Evolutionary conservation across 345 rosid genomes (phyloP), one percentile per base, ranked within the genome.

Genomic region (Citrus hindsii): DNA sequence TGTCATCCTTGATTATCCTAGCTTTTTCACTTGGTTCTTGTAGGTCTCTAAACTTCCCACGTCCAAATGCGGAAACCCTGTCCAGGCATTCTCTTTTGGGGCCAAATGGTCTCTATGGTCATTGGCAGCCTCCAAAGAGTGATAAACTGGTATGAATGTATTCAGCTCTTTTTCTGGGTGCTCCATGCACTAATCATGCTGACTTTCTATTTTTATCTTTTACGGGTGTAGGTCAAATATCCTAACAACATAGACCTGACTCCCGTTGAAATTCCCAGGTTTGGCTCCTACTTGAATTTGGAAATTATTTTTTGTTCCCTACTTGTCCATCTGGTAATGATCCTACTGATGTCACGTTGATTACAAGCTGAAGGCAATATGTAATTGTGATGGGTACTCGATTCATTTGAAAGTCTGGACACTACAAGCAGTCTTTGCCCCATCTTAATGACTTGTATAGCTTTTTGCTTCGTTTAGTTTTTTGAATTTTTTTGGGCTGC

Each of bases 21-120:
- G 27, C 78, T 76, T 76, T 9, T 48, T 80, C 64, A 55, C 42
- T 74, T 78, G 67, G 48, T 77, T 72, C 70, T 74, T 85, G 78
- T 85, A 94, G 99, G 84, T 89, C 94, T 72, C 82, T 96, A 79
- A 91, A 82, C 75, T 82, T 81, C 5, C 82, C 82, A 46, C 87
- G 80, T 55, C 98, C 98, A 40, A 94, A 81, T 73, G 93, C 92
- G 56, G 98, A 96, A 85, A 89, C 94, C 68, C 97, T 96, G 51
- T 91, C 97, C 33, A 91, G 85, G 84, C 98, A 96, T 85, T 94
- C 99, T 72, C 86, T 96, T 80, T 82, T 96, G 75, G 99, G 99
- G 77, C 95, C 97, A 65, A 86, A 77, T 84, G 98, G 98, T 79
- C 94, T 94, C 72, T 66, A 73, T 84, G 98, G 93, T 69, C 90